Conservation (phyloP, 164 flowering plant genomes). For the Chimonanthus praecox region DNA sequence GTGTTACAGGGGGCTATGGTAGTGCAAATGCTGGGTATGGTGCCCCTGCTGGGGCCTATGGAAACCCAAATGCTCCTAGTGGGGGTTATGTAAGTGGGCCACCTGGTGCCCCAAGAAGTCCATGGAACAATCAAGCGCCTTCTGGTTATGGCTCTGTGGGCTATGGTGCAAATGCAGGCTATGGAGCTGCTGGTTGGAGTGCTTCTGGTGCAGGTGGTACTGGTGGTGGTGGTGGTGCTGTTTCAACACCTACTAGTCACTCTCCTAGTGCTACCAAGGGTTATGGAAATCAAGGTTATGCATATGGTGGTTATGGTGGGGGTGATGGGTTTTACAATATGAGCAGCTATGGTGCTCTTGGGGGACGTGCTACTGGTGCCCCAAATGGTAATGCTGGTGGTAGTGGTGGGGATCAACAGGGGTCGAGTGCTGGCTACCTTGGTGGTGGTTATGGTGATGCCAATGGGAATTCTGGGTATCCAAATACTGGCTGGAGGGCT, state of each 20-base stretch:
- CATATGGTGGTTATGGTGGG: conserved; percentile 75
- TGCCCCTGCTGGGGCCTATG: conserved; percentile 66
- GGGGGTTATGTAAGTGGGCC: conserved; percentile 71
- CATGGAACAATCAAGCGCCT: conserved; percentile 69
- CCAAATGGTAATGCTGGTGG: conserved; percentile 45
- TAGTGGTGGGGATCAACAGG: conserved; percentile 38
- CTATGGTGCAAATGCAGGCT: conserved; percentile 37
- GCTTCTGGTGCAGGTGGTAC: conserved; percentile 34
- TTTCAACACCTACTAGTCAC: conserved; percentile 57
- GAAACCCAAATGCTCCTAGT: conserved; percentile 57
- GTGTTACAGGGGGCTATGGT: conserved; percentile 42
- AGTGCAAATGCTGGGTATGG: conserved; percentile 60
- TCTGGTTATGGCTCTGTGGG: conserved; percentile 76
- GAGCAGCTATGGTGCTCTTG: conserved; percentile 56
- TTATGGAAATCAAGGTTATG: conserved; percentile 77
- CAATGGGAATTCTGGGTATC: conserved; percentile 53
- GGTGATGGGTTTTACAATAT: conserved; percentile 62
- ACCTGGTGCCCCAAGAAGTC: conserved; percentile 59
- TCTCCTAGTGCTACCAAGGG: conserved; percentile 70
- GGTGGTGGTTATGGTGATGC: conserved; percentile 66
- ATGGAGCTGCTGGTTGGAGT: conserved; percentile 30
- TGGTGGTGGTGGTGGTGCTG: conserved; percentile 37
- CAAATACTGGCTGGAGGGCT: conserved; percentile 53
- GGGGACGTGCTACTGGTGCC: conserved; percentile 46
- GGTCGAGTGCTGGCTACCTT: conserved; percentile 51